Base-by-base conservation (phyloP, 352 stramenopile species). In the Globisporangium splendens region DNA sequence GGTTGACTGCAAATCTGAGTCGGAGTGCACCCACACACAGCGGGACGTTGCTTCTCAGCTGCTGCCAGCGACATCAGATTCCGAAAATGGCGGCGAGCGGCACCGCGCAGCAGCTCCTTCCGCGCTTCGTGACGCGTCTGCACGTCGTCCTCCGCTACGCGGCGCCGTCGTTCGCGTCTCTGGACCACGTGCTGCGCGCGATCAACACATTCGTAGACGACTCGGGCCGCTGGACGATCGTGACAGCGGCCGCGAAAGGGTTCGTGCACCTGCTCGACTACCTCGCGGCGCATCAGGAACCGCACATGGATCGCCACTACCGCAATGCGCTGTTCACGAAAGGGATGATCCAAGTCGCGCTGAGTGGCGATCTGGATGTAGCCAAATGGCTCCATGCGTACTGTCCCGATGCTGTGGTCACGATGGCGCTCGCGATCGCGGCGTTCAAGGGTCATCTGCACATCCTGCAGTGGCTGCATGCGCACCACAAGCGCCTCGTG, bases 121-220 rank as follows among this genome's bases (percentile, higher is more conserved):
- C 28, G 14, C 48, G 28, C 28, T 39, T 21, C 28, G 22, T 57
- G n/a, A 57, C 51, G 51, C 24, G 18, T 14, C 12, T 57, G 1
- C 8, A 1, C 17, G 51, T 57, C 22, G 51, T 57, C 15, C 20
- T 46, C 11, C 35, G 51, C 38, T 18, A n/a, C 51, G 38, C 22
- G 22, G 13, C 46, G 20, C 15, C 35, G 6, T 18, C 35, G 10
- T 33, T 57, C 38, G 20, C 35, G 17, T 12, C 33, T 5, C 20
- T 57, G 51, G 51, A 57, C 51, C 51, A 57, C 41, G 51, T 48
- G 33, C n/a, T 57, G 35, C 51, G 41, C 14, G 18, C 46, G 15
- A 57, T 57, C 51, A 48, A 21, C 51, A 15, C 51, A 4, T 57
- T 33, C 39, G 22, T 31, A 20, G 51, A 57, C 51, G n/a, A 39